These are phyloP conservation scores for Neurospora sp. DNA, from an alignment of 495 filamentous ascomycete species.

Conservation along the genomic window DNA sequence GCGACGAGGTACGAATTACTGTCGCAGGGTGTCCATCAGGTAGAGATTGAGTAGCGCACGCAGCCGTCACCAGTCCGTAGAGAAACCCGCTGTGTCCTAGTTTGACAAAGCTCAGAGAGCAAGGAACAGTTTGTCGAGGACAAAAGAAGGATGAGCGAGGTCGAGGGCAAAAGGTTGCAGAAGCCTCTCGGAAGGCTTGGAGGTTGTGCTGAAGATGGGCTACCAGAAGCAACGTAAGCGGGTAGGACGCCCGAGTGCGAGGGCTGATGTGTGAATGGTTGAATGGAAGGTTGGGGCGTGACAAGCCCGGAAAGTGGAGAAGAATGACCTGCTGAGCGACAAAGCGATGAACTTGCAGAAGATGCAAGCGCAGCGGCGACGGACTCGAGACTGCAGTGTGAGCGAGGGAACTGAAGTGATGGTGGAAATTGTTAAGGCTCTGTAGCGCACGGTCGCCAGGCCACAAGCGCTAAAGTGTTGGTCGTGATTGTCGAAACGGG, in stretches of 20 bases:
- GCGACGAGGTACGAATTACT: conserved; percentile 9
- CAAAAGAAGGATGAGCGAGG: not conserved
- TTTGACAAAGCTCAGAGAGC: not conserved
- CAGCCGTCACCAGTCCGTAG: not conserved
- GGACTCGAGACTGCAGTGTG: not conserved
- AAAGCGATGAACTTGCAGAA: not conserved
- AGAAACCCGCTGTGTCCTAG: not conserved
- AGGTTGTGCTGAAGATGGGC: not conserved
- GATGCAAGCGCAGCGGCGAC: not conserved
- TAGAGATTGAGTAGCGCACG: not conserved
- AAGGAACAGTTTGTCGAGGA: not conserved
- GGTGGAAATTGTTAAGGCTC: not conserved
- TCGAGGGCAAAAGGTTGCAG: not conserved
- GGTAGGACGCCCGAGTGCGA: not conserved
- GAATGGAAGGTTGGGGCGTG: not conserved
- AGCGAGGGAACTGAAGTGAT: not conserved
- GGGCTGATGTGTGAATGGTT: not conserved
- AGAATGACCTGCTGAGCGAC: not conserved
- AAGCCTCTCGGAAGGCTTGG: not conserved
- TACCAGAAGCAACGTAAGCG: not conserved
- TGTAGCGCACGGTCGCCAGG: not conserved
- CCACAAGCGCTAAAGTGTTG: not conserved
- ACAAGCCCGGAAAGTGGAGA: not conserved
- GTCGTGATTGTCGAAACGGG: not conserved
- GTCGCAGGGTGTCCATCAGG: conserved; percentile 20